Base-by-base conservation (phyloP, 768 basidiomycete species). In the Lentinula aciculospora region DNA sequence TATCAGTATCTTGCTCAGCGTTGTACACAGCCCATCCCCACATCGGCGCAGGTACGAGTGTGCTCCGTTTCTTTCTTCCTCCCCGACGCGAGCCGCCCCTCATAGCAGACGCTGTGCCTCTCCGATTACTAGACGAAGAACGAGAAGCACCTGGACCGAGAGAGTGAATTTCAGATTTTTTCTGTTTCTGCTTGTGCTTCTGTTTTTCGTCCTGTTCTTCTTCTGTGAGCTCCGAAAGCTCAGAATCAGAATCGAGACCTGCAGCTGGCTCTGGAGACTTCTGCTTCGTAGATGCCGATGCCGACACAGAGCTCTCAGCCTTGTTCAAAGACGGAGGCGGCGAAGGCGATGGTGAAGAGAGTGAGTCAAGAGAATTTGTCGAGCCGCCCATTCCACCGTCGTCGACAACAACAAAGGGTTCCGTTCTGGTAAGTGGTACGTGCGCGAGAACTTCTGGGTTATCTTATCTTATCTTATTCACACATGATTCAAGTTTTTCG, bases 171-270 rank as follows among this genome's bases (percentile, higher is more conserved):
- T 39, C 51, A 21, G 36, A 37, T 32, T 48, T 49, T 32, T 57
- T 61, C 34, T 59, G 67, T 55, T 59, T 49, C 21, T 62, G 61
- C 28, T 64, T 58, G 51, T 68, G 64, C 25, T 53, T 53, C 19
- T 36, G 51, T 59, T 69, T 74, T 59, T 74, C 70, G 64, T 87
- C 85, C 63, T 86, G 81, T 63, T 90, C 88, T 66, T 91, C 89
- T 66, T 92, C 89, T 15, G 89, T 91, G 67, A 92, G 82, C 68
- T 89, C 89, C 42, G 88, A 90, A 59, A 92, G 81, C 72, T 91
- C 89, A 5, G 89, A 90, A 69, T 82, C 88, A 62, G 71, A 77
- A 73, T 84, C 82, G 61, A 86, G 74, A 37, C 56, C 56, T 32
- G 56, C 45, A 6, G 56, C 10, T 72, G 76, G 58, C 23, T 58